A percentile compares a stretch with the other conserved stretches of the same genome.
Evolutionary conservation across 139 green algal species (phyloP).

Genomic region (Auxenochlorella protothecoides): DNA sequence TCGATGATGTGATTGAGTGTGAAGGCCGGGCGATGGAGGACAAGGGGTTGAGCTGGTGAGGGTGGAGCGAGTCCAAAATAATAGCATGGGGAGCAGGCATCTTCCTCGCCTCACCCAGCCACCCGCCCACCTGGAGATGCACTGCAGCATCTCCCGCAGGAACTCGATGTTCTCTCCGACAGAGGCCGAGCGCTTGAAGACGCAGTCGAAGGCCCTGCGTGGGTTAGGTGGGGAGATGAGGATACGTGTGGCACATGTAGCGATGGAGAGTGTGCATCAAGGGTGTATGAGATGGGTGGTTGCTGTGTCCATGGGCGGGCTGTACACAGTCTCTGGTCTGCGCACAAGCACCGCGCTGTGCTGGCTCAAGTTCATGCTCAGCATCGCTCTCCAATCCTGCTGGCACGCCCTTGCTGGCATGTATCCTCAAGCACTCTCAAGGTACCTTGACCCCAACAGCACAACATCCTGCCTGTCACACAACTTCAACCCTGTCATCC

Average conservation of each 20-base stretch:
- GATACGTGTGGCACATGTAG: not conserved
- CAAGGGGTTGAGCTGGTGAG: no score
- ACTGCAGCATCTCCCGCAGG: conserved; percentile 49
- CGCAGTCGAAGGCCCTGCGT: conserved; percentile 17
- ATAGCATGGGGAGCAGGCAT: no score
- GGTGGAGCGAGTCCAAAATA: no score
- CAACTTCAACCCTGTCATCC: not conserved
- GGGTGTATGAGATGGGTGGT: not conserved
- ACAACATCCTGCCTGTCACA: not conserved
- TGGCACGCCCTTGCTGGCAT: not conserved
- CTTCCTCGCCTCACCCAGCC: not conserved
- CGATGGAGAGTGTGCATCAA: no score
- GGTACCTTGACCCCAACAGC: not conserved
- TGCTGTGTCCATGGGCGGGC: no score
- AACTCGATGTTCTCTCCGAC: conserved; percentile 72
- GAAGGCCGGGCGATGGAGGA: no score
- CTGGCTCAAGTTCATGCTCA: no score
- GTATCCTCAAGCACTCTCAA: not conserved
- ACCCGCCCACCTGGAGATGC: conserved; percentile 36
- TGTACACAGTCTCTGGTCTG: no score
- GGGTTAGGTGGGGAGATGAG: not conserved
- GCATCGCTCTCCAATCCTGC: not conserved
- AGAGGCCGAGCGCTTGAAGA: conserved; percentile 36
- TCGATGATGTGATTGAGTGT: no score
- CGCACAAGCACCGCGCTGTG: no score